Conservation (phyloP, 345 rosid species). For the Linum tenue region DNA sequence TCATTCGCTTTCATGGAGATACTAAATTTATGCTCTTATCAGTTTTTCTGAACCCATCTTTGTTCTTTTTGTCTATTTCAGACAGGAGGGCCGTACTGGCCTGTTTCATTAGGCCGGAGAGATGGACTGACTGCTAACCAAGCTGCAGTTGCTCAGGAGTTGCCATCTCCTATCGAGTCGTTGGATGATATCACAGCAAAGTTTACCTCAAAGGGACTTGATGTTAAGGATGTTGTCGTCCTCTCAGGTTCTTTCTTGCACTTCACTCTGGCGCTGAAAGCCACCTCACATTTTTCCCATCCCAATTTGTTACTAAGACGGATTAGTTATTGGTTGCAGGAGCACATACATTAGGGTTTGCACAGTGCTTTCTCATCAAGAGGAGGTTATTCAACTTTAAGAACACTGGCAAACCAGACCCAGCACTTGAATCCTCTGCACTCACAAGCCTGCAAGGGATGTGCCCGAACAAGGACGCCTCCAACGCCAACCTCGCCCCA, state of each 20-base stretch:
- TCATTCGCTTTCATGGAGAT: too few species aligned
- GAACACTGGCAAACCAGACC: constrained; percentile 73
- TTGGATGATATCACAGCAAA: constrained; percentile 53
- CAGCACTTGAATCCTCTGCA: constrained; percentile 43
- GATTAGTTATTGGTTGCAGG: constrained; percentile 29
- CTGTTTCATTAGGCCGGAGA: constrained; percentile 47
- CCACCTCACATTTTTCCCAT: background rate
- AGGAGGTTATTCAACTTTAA: constrained; percentile 59
- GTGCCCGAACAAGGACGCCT: constrained; percentile 54
- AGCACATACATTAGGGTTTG: constrained; percentile 85
- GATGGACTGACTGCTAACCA: constrained; percentile 65
- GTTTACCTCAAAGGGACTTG: constrained; percentile 70
- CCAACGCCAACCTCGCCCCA: constrained; percentile 52
- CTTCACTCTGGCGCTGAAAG: background rate
- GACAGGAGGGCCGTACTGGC: constrained; percentile 77
- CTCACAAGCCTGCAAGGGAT: constrained; percentile 29
- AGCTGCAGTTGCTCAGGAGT: constrained; percentile 51
- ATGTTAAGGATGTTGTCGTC: constrained; percentile 72
- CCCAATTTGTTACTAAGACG: background rate
- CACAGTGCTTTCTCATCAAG: constrained; percentile 81
- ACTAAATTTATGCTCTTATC: too few species aligned
- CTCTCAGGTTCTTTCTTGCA: constrained; percentile 55
- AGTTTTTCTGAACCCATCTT: background rate
- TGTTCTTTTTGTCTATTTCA: constrained; percentile 12
- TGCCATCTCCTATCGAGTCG: constrained; percentile 72